These are phyloP conservation scores for Ogataea populi-albae DNA, from an alignment of 805 yeast species.

Conservation along the genomic window DNA sequence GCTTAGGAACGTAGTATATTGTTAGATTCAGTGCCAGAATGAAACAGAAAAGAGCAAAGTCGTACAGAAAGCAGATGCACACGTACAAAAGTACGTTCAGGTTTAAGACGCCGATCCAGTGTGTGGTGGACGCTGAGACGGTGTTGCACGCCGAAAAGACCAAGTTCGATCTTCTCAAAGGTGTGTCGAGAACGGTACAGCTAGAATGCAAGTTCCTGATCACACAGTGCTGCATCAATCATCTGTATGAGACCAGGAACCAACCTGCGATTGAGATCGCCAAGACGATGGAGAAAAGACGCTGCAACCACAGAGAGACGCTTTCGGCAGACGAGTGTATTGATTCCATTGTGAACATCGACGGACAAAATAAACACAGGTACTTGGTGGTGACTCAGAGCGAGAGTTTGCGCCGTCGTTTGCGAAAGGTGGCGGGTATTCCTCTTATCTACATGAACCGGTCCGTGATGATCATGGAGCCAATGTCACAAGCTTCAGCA, in stretches of 20 bases:
- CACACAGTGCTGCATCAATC: conserved; percentile 93
- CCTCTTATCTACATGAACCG: conserved; percentile 86
- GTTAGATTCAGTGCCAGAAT: conserved; percentile 38
- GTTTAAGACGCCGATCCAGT: conserved; percentile 92
- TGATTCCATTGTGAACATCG: conserved; percentile 59
- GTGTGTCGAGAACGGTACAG: conserved; percentile 76
- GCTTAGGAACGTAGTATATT: not conserved
- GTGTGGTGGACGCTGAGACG: conserved; percentile 78
- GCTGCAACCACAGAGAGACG: conserved; percentile 70
- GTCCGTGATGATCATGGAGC: conserved; percentile 95
- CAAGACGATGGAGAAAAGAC: conserved; percentile 82
- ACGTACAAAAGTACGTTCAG: conserved; percentile 82
- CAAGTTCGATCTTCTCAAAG: conserved; percentile 77
- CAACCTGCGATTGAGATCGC: conserved; percentile 79
- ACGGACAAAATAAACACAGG: conserved; percentile 84
- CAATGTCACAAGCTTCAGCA: conserved; percentile 71
- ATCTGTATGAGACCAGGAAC: conserved; percentile 66
- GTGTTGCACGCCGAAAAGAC: conserved; percentile 63
- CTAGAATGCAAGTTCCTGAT: conserved; percentile 86
- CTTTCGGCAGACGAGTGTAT: conserved; percentile 73
- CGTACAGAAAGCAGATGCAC: conserved; percentile 89
- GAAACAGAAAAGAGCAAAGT: conserved; percentile 96
- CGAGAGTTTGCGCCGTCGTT: conserved; percentile 58
- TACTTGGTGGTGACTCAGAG: conserved; percentile 87
- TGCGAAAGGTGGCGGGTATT: conserved; percentile 82